Evolutionary conservation across 768 basidiomycete species (phyloP), one percentile per base, ranked within the genome.

Genomic region (Boletus vermiculosoides): DNA sequence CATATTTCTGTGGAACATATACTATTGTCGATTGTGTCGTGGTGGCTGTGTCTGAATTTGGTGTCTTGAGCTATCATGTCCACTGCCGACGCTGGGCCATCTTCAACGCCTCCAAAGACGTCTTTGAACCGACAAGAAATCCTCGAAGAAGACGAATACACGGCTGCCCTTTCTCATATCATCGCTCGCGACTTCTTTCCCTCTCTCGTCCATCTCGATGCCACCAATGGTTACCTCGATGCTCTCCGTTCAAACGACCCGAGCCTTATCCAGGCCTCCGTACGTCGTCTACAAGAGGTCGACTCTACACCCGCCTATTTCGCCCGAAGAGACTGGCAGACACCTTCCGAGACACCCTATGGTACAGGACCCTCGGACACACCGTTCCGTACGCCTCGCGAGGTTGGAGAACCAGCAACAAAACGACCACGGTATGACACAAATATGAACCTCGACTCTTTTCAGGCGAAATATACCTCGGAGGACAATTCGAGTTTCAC

Each of bases 111-210:
- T 0, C 48, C 66, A 23, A 74, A 77, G 60, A 82, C 80, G 25
- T 93, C 91, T 18, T 77, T 93, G 55, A 88, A 88, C 67, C 75
- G 78, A 15, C 91, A 93, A 65, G 66, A 79, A 13, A 79, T 92
- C 15, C 81, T 92, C 15, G 90, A 92, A 48, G 97, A 99, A 77
- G 97, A 98, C 60, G 93, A 94, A 69, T 98, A 98, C 71, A 94
- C 93, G 2, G 85, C 83, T 45, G 90, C 90, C 1, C 80, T 99
- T 22, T 92, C 92, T 12, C 82, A 86, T 46, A 98, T 98, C 66
- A 98, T 98, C 66, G 90, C 92, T 39, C 87, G 97, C 48, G 96
- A 98, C 75, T 99, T 99, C 81, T 99, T 98, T 67, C 97, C 97
- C 0, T 92, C 92, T 13, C 83, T 98, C 11, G 84, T 88, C 18